phyloP scores from a whole-genome alignment of 306 rosid genomes.

The Cucumis hystrix region DNA sequence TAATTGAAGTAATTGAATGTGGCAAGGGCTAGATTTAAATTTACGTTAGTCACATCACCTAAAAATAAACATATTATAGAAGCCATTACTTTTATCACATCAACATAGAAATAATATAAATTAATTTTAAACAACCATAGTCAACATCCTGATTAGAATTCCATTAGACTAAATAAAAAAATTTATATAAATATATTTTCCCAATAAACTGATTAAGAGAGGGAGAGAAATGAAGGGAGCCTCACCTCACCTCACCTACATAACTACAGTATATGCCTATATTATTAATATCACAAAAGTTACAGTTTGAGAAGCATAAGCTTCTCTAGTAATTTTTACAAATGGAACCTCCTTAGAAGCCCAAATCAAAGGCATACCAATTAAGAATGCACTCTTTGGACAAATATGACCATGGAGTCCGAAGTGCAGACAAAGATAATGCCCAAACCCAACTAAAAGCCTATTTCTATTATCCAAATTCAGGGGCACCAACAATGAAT shows the following conservation, averaged over 20 bases:
- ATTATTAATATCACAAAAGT: not conserved
- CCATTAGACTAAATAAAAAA: too few species aligned
- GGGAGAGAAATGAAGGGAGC: not conserved
- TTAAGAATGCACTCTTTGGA: not conserved
- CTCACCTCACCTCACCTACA: not conserved
- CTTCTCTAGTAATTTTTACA: not conserved
- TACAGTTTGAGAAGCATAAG: not conserved
- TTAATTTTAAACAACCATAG: not conserved
- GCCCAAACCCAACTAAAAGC: conserved; percentile 1
- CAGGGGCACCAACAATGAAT: not conserved
- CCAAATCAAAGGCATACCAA: not conserved
- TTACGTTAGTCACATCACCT: not conserved
- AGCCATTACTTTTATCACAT: not conserved
- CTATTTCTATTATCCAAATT: conserved; percentile 1
- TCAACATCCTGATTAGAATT: not conserved
- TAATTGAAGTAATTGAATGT: not conserved
- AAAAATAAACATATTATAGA: not conserved
- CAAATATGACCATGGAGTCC: not conserved
- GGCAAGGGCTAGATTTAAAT: not conserved
- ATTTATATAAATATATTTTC: too few species aligned
- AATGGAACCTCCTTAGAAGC: not conserved
- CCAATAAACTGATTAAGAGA: not conserved
- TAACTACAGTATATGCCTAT: not conserved
- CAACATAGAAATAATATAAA: not conserved
- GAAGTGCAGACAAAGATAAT: not conserved